Evolutionary conservation across 202 grass and related monocot species (phyloP).

Genomic region (Setaria viridis): DNA sequence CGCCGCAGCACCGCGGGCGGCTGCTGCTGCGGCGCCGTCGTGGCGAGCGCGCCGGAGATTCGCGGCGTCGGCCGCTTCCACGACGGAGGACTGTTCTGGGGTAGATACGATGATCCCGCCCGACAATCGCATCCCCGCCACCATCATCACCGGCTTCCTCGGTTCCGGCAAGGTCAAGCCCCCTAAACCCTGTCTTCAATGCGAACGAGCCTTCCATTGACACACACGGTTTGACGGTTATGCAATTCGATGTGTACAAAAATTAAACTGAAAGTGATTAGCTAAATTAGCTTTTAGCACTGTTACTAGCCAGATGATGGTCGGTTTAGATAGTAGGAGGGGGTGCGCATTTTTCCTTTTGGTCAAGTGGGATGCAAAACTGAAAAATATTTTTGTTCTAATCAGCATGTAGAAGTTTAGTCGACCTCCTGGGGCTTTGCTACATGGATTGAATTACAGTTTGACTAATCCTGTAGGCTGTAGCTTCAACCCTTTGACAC

Average conservation of each 20-base stretch:
- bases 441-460: not conserved
- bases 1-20: not conserved
- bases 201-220: not conserved
- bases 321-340: not conserved
- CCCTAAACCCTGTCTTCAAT: not conserved
- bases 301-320: not conserved
- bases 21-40: slow-evolving; percentile 2
- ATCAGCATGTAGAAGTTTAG: not conserved
- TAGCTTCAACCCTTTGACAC: not conserved
- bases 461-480: not conserved
- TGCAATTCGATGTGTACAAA: not conserved
- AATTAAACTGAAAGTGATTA: not conserved
- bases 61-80: slow-evolving; percentile 52
- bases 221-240: not conserved
- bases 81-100: slow-evolving; percentile 55
- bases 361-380: not conserved
- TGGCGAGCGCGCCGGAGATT: slow-evolving; percentile 51
- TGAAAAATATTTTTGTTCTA: not conserved
- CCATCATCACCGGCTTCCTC: slow-evolving; percentile 96
- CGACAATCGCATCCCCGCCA: slow-evolving; percentile 89
- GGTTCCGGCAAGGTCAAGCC: slow-evolving; percentile 86
- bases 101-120: slow-evolving; percentile 62
- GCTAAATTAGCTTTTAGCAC: not conserved
- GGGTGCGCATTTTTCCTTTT: not conserved
- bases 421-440: not conserved